phyloP scores from a whole-genome alignment of 1,139 yeast genomes.

The Lodderomyces metapsilosis region DNA sequence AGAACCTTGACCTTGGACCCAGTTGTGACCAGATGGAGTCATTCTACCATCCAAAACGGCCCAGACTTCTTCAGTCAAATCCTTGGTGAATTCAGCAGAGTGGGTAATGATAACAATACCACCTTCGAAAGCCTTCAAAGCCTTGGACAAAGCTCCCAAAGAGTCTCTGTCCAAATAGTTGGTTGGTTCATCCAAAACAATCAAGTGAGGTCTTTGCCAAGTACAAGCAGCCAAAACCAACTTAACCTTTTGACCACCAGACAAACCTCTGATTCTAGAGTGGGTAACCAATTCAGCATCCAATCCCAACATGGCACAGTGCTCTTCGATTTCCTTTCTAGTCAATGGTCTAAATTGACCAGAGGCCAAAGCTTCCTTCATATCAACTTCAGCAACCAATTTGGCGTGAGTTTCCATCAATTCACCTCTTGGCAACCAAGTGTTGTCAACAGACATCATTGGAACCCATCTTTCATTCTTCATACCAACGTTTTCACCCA shows the following conservation, averaged over 20 bases:
- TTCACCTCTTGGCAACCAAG: slow-evolving; percentile 99
- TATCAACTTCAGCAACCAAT: slow-evolving; percentile 99
- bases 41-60: slow-evolving; percentile 96
- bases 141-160: slow-evolving; percentile 98
- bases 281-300: slow-evolving; percentile 99
- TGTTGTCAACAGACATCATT: slow-evolving; percentile 99
- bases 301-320: slow-evolving; percentile 97
- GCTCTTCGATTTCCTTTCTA: slow-evolving; percentile 99
- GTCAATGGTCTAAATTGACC: slow-evolving; percentile 99
- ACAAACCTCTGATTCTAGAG: slow-evolving; percentile 99
- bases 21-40: slow-evolving; percentile 99
- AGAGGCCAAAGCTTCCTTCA: slow-evolving; percentile 99
- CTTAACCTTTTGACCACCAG: slow-evolving; percentile 99
- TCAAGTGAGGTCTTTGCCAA: slow-evolving; percentile 99
- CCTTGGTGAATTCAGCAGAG: slow-evolving; percentile 99
- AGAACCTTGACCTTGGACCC: slow-evolving; percentile 99
- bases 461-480: slow-evolving; percentile 99
- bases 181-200: slow-evolving; percentile 99
- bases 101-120: slow-evolving; percentile 99
- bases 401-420: slow-evolving; percentile 97
- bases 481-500: slow-evolving; percentile 99
- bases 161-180: slow-evolving; percentile 99
- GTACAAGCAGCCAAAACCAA: slow-evolving; percentile 99
- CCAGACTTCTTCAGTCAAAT: slow-evolving; percentile 99
- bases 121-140: slow-evolving; percentile 98